phyloP scores from a whole-genome alignment of 768 basidiomycete species.

The Cantharellus anzutake region DNA sequence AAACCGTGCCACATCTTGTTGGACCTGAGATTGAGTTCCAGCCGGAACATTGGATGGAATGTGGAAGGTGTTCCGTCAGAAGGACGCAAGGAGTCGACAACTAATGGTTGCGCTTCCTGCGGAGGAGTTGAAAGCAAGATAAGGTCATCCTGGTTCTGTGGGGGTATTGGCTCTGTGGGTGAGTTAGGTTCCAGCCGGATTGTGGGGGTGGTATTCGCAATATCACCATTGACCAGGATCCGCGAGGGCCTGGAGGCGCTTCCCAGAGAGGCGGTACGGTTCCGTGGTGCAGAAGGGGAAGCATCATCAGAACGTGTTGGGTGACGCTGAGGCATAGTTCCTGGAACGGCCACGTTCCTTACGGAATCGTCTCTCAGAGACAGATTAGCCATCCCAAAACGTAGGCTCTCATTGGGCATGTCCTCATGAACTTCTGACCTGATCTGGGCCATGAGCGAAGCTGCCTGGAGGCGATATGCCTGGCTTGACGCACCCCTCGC shows the following conservation, averaged over 20 bases:
- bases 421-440: slow-evolving; percentile 17
- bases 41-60: too few species aligned
- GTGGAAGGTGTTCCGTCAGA: too few species aligned
- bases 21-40: background rate
- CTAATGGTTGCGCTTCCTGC: background rate
- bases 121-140: background rate
- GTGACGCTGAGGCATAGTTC: background rate
- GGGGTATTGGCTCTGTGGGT: background rate
- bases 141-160: background rate
- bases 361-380: too few species aligned
- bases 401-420: background rate
- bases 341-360: too few species aligned
- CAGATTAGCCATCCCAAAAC: background rate
- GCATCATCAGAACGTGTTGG: background rate
- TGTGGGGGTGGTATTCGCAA: background rate
- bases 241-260: background rate
- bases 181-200: background rate
- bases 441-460: slow-evolving; percentile 69
- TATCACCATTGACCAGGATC: background rate
- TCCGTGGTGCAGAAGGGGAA: too few species aligned
- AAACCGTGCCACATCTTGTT: slow-evolving; percentile 59
- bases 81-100: background rate
- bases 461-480: slow-evolving; percentile 52
- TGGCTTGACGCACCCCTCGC: background rate
- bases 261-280: background rate